Evolutionary conservation across 495 filamentous ascomycete species (phyloP), one percentile per base, ranked within the genome.

Genomic region (Amorphotheca resinae): DNA sequence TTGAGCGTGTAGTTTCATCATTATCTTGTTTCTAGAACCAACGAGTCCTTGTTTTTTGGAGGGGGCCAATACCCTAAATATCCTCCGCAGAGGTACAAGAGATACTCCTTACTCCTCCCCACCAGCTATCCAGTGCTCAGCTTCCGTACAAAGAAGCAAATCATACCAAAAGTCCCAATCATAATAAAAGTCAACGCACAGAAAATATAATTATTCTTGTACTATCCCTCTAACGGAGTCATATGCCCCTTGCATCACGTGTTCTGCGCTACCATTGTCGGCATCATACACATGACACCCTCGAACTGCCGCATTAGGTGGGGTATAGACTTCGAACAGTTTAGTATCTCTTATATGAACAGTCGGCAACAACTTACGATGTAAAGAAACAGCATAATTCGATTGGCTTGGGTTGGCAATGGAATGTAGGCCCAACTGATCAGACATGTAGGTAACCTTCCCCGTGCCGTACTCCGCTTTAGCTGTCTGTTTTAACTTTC

Each of bases 401-500:
- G 72, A 64, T 2, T 65, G 62, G 57, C 79, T 74, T 4, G 74
- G 73, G 50, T 95, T 95, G 46, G 74, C 75, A 26, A 95, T 81
- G 9, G 75, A 70, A 58, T 95, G 88, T 9, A 95, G 66, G 3
- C 88, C 88, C 32, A 93, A 73, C 70, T 80, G 67, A 52, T 93
- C 86, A 9, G 81, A 78, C 70, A 93, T 93, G 57, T 93, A 93
- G 0, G 81, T 77, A 0, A 89, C 84, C 44, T 82, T 42, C 26
- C 51, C 39, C 22, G 17, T 11, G 1, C 38, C 44, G 34, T 51
- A 48, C n/a, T 22, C 20, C 22, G 44, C 25, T 9, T 40, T 28
- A 4, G 35, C 37, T n/a, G 52, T 54, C 26, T 48, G 15, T 4
- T 16, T 4, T 9, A 54, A 18, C 2, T 44, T 39, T 1, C 51